These are phyloP conservation scores for Astrothelium macrocarpum DNA, from an alignment of 495 filamentous ascomycete species.

Conservation along the genomic window DNA sequence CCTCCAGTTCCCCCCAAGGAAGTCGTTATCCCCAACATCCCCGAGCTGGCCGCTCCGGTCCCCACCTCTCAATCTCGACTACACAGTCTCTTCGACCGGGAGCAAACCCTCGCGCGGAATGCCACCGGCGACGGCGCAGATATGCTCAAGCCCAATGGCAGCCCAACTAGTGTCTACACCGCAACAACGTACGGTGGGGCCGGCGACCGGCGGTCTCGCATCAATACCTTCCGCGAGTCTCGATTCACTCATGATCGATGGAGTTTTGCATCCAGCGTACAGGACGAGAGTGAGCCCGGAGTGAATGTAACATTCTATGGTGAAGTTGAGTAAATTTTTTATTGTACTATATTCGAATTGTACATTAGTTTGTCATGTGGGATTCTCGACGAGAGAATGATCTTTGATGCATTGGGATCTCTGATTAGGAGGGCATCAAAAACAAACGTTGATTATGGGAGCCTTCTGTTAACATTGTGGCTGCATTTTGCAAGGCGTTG, in stretches of 20 bases:
- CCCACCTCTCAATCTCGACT: background rate
- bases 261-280: slow-evolving; percentile 6
- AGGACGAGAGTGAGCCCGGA: background rate
- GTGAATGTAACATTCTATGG: background rate
- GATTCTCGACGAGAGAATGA: background rate
- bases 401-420: background rate
- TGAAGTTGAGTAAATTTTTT: background rate
- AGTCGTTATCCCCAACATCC: background rate
- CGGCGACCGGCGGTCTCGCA: background rate
- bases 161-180: background rate
- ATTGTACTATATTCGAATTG: background rate
- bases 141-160: background rate
- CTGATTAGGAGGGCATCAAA: background rate
- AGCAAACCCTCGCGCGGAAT: background rate
- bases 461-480: too few species aligned
- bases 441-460: too few species aligned
- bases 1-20: background rate
- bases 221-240: background rate
- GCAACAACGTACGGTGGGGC: background rate
- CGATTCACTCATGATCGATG: slow-evolving; percentile 4
- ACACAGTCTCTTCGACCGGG: background rate
- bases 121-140: background rate
- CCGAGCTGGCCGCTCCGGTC: background rate
- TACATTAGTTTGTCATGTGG: background rate
- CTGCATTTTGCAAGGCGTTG: too few species aligned